These are phyloP conservation scores for Eucalyptus urophylla DNA, from an alignment of 345 rosid genomes.

Conservation along the genomic window DNA sequence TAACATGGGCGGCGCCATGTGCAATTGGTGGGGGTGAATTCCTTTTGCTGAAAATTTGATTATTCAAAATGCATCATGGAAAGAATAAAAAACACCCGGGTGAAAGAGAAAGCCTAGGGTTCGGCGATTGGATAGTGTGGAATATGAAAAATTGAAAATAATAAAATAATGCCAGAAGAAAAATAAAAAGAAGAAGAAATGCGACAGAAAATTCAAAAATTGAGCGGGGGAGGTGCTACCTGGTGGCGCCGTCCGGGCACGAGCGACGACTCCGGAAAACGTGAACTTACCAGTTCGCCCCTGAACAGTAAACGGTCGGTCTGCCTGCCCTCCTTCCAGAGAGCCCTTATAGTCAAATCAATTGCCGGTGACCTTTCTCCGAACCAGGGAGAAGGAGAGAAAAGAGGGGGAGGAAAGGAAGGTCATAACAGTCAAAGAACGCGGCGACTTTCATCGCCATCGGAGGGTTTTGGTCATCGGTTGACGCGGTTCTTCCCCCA, in stretches of 20 bases:
- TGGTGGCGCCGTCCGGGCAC: neutral
- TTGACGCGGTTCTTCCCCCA: neutral
- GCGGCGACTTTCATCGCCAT: neutral
- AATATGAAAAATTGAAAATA: rapidly evolving
- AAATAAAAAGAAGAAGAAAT: neutral
- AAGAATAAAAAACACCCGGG: neutral
- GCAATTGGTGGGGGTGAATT: neutral
- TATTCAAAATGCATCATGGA: neutral
- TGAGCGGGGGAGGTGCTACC: neutral
- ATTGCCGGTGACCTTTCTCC: neutral
- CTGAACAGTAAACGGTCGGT: neutral
- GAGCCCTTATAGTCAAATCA: neutral
- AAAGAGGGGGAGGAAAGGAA: neutral
- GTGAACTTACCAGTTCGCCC: neutral
- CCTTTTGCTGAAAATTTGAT: neutral
- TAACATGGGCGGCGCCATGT: neutral
- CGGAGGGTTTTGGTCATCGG: neutral
- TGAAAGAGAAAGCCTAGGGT: neutral
- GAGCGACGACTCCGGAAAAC: neutral
- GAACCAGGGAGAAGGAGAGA: neutral
- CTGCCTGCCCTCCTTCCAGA: neutral
- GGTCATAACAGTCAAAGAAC: neutral
- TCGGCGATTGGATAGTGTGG: neutral
- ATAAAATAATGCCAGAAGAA: neutral
- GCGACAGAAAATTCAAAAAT: neutral